These are phyloP conservation scores for Diutina catenulata DNA, from an alignment of 1,139 yeast genomes.

Conservation along the genomic window DNA sequence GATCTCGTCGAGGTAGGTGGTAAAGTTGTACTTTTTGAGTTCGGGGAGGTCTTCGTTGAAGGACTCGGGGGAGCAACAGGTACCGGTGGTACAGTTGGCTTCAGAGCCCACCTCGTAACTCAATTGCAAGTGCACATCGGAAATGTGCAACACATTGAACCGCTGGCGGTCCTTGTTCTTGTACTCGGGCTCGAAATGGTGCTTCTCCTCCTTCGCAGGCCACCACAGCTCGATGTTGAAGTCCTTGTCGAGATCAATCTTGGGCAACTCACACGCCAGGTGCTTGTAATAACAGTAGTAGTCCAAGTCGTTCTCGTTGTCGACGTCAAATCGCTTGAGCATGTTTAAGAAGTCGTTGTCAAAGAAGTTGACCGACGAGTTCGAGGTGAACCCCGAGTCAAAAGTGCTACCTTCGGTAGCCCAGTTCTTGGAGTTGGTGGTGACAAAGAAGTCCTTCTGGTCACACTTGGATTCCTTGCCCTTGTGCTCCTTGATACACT, in stretches of 20 bases:
- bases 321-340: slow-evolving; percentile 16
- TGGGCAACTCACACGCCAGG: slow-evolving; percentile 9
- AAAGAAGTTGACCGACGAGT: slow-evolving; percentile 19
- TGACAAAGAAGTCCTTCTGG: slow-evolving; percentile 26
- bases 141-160: slow-evolving; percentile 54
- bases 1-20: slow-evolving; percentile 12
- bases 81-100: slow-evolving; percentile 40
- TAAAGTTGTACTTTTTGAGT: slow-evolving; percentile 20
- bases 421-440: slow-evolving; percentile 18
- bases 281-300: slow-evolving; percentile 11
- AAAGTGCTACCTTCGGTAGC: too few species aligned
- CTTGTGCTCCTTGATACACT: slow-evolving; percentile 22
- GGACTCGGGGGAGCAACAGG: slow-evolving; percentile 33
- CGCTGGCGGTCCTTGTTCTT: slow-evolving; percentile 12
- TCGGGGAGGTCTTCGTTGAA: slow-evolving; percentile 19
- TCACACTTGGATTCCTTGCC: slow-evolving; percentile 23
- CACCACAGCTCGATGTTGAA: slow-evolving; percentile 9
- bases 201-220: slow-evolving; percentile 9
- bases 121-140: slow-evolving; percentile 53
- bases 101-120: slow-evolving; percentile 49
- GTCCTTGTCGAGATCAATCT: slow-evolving; percentile 8
- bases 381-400: background rate
- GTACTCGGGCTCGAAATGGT: slow-evolving; percentile 8
- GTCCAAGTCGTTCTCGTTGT: slow-evolving; percentile 1
- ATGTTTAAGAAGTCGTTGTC: slow-evolving; percentile 31